Percentiles rank a stretch among this genome's conserved stretches.
Evolutionary conservation across 2,329 filamentous ascomycete species (phyloP).

Genomic region (Fusarium dlaminii): DNA sequence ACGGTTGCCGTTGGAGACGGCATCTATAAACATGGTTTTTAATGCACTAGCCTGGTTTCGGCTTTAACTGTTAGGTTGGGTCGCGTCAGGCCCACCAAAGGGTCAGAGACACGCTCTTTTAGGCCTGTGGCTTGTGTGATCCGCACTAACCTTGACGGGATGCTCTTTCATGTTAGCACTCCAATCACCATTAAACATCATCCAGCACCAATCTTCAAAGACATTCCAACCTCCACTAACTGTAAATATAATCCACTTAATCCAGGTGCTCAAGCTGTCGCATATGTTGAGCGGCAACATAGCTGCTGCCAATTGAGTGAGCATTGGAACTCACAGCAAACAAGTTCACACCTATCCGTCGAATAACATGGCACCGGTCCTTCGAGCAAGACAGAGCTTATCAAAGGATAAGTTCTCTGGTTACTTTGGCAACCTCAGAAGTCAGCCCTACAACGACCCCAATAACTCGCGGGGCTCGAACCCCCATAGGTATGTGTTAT

Average conservation of each 20-base stretch:
- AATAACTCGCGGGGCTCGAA: slow-evolving; percentile 61
- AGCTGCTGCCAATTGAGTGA: slow-evolving; percentile 1
- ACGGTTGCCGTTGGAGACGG: slow-evolving; percentile 36
- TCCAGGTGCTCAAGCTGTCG: not conserved
- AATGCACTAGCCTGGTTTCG: not conserved
- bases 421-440: slow-evolving; percentile 74
- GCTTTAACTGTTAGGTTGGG: slow-evolving; percentile 8
- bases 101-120: slow-evolving; percentile 3
- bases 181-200: slow-evolving; percentile 13
- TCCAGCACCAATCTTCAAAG: slow-evolving; percentile 2
- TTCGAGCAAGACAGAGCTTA: slow-evolving; percentile 63
- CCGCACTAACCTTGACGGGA: slow-evolving; percentile 10
- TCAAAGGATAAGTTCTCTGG: slow-evolving; percentile 74
- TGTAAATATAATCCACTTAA: not conserved
- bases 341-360: not conserved
- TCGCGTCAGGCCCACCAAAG: slow-evolving; percentile 10
- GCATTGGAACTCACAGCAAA: not conserved
- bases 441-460: slow-evolving; percentile 75
- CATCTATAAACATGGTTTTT: slow-evolving; percentile 8
- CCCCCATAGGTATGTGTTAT: slow-evolving; percentile 63
- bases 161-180: slow-evolving; percentile 13
- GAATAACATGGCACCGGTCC: slow-evolving; percentile 52
- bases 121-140: slow-evolving; percentile 11
- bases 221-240: not conserved
- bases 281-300: not conserved